These are phyloP conservation scores for Cryphonectria naterciae DNA, from an alignment of 2,329 filamentous ascomycete genomes.

Conservation along the genomic window DNA sequence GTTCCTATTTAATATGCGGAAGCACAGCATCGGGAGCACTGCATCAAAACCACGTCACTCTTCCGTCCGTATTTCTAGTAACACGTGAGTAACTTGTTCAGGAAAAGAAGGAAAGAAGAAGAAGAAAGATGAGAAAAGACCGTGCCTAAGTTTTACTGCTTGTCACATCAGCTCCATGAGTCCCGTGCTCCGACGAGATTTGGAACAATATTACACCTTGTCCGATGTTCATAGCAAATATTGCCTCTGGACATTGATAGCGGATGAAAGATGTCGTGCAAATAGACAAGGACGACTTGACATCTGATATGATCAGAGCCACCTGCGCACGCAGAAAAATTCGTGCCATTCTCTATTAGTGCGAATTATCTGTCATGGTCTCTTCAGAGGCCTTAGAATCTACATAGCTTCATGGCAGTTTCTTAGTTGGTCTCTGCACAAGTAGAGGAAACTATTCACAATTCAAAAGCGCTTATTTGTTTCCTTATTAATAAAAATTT, in stretches of 20 bases:
- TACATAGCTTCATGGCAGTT: not conserved
- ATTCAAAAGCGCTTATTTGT: too few relatives aligned
- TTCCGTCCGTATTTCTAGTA: constrained; percentile 16
- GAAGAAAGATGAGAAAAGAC: not conserved
- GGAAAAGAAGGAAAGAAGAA: not conserved
- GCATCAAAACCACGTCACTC: constrained; percentile 20
- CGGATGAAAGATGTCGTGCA: not conserved
- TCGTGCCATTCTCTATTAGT: too few relatives aligned
- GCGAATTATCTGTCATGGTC: too few relatives aligned
- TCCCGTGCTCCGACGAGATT: not conserved
- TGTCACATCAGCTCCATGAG: not conserved
- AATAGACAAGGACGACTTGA: not conserved
- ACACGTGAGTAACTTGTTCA: not conserved
- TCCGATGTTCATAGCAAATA: not conserved
- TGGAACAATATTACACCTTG: not conserved
- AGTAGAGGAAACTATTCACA: not conserved
- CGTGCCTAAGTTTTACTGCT: not conserved
- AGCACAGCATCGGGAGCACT: constrained; percentile 3
- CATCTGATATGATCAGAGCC: too few relatives aligned
- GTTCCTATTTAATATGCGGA: constrained; percentile 4
- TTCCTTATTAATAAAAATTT: too few relatives aligned
- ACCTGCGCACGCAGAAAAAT: too few relatives aligned
- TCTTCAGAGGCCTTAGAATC: too few relatives aligned
- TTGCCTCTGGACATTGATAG: not conserved
- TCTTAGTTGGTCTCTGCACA: not conserved